A percentile compares a stretch with the other conserved stretches of the same genome.
Evolutionary conservation across 108 stramenopile species (phyloP).

Genomic region (Nitzschia inconspicua): DNA sequence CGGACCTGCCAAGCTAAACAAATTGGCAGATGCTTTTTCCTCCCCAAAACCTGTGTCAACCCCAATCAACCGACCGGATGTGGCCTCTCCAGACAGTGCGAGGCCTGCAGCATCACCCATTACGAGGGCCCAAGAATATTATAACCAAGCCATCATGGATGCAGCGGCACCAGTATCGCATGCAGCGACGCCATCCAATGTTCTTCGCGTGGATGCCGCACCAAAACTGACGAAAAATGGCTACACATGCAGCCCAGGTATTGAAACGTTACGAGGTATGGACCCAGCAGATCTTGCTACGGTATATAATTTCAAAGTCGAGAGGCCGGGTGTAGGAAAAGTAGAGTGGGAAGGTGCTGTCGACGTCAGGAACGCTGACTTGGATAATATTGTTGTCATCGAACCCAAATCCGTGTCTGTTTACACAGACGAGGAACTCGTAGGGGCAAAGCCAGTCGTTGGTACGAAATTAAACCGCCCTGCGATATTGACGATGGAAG

Average conservation of each 20-base stretch:
- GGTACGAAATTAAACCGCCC: slow-evolving; percentile 89
- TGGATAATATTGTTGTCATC: slow-evolving; percentile 79
- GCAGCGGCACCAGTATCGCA: slow-evolving; percentile 9
- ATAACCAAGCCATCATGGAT: slow-evolving; percentile 53
- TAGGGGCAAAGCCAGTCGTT: slow-evolving; percentile 67
- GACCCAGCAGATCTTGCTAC: slow-evolving; percentile 89
- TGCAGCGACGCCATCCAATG: slow-evolving; percentile 1
- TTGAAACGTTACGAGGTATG: slow-evolving; percentile 52
- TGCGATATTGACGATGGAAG: slow-evolving; percentile 79
- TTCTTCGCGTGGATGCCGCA: slow-evolving; percentile 4
- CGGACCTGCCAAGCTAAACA: background rate
- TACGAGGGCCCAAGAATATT: slow-evolving; percentile 66
- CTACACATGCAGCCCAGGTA: slow-evolving; percentile 75
- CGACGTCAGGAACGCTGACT: slow-evolving; percentile 83
- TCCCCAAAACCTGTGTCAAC: background rate
- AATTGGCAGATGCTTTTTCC: background rate
- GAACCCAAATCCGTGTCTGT: slow-evolving; percentile 82
- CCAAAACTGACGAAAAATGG: slow-evolving; percentile 81
- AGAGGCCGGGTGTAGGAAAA: slow-evolving; percentile 68
- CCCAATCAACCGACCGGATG: background rate
- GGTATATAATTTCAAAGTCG: slow-evolving; percentile 72
- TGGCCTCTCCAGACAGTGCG: background rate
- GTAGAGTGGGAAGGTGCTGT: slow-evolving; percentile 93
- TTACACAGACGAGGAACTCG: slow-evolving; percentile 76
- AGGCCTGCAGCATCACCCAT: slow-evolving; percentile 1